These are phyloP conservation scores for Dryadomyces quercivorus DNA, from an alignment of 2,329 filamentous ascomycete species.

Conservation along the genomic window DNA sequence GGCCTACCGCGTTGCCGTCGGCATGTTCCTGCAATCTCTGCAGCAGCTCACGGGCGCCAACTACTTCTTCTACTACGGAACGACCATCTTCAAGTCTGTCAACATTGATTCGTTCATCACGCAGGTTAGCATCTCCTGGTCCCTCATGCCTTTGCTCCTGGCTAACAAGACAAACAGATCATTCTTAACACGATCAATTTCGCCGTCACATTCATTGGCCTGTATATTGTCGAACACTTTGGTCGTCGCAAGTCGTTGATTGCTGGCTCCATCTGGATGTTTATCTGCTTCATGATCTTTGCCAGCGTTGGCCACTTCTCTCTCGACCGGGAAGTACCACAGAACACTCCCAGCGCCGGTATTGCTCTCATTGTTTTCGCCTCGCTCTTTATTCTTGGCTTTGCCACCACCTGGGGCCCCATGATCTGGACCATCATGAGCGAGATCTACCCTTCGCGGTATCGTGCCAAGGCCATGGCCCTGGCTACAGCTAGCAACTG, in stretches of 20 bases:
- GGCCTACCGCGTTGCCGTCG: constrained; percentile 51
- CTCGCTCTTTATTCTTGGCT: constrained; percentile 63
- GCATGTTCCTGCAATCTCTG: constrained; percentile 49
- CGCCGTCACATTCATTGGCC: constrained; percentile 51
- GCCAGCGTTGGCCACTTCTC: constrained; percentile 38
- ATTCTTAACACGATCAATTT: constrained; percentile 29
- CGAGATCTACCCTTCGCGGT: constrained; percentile 13
- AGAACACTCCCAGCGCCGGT: constrained; percentile 30
- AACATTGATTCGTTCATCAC: constrained; percentile 56
- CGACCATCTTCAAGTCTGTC: constrained; percentile 53
- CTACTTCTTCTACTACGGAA: constrained; percentile 48
- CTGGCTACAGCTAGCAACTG: constrained; percentile 30
- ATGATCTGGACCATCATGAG: constrained; percentile 13
- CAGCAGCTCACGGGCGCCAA: constrained; percentile 57
- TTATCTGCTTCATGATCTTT: constrained; percentile 52
- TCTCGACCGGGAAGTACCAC: constrained; percentile 25
- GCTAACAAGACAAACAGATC: constrained; percentile 23
- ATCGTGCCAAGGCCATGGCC: constrained; percentile 12
- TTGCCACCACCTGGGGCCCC: constrained; percentile 31
- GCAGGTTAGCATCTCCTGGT: constrained; percentile 20
- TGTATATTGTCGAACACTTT: constrained; percentile 56
- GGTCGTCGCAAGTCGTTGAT: constrained; percentile 59
- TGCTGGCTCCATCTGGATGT: constrained; percentile 55
- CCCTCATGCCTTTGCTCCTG: too few species aligned
- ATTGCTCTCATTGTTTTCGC: constrained; percentile 61